Conservation (phyloP, 2,329 filamentous ascomycete genomes). For the Sclerotinia subarctica region DNA sequence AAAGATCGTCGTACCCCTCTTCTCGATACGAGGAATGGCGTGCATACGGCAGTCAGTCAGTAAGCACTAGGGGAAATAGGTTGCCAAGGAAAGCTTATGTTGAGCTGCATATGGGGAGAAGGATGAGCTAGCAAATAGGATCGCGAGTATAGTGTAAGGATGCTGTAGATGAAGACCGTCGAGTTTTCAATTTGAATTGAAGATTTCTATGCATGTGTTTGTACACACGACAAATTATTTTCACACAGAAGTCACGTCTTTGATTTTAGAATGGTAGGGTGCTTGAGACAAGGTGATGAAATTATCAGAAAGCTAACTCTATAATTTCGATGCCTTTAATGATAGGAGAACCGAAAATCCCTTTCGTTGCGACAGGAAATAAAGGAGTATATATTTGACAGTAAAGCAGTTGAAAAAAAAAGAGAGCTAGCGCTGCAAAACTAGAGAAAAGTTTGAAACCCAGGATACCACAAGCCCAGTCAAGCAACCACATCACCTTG, state of each 20-base stretch:
- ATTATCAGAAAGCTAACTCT: neutral
- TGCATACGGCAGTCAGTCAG: too few species aligned
- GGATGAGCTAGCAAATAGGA: too few species aligned
- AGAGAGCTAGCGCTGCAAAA: neutral
- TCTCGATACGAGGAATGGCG: too few species aligned
- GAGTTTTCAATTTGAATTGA: neutral
- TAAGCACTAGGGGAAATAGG: too few species aligned
- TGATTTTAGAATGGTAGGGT: neutral
- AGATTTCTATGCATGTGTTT: neutral
- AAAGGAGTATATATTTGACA: neutral
- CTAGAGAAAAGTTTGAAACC: neutral
- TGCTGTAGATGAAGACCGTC: too few species aligned
- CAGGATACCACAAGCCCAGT: neutral
- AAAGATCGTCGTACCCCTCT: too few species aligned
- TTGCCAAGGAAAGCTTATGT: too few species aligned
- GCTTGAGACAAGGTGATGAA: neutral
- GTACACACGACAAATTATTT: too few species aligned
- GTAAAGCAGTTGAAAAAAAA: neutral
- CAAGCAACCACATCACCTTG: slow-evolving; percentile 31
- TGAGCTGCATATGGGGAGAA: too few species aligned
- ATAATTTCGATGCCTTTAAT: neutral
- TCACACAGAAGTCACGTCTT: neutral
- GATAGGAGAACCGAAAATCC: neutral
- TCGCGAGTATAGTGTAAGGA: too few species aligned
- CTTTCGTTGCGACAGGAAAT: neutral